Evolutionary conservation across 257 asterid genomes (phyloP).

Genomic region (Orobanche coerulescens): DNA sequence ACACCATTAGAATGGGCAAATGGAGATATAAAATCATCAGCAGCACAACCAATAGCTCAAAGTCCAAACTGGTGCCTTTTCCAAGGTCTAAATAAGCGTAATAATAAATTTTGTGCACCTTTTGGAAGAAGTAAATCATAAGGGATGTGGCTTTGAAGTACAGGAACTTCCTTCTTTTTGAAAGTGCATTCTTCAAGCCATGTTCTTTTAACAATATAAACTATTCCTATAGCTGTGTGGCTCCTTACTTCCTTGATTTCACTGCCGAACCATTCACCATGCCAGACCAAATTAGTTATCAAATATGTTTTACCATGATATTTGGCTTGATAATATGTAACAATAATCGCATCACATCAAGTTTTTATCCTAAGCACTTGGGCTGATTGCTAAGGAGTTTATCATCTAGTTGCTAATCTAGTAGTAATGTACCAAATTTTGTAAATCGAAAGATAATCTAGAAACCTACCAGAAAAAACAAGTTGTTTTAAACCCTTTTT

Average conservation of each 20-base stretch:
- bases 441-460: slow-evolving; percentile 6
- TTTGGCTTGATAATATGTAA: slow-evolving; percentile 16
- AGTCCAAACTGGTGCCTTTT: slow-evolving; percentile 17
- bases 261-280: slow-evolving; percentile 44
- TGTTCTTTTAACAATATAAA: slow-evolving; percentile 54
- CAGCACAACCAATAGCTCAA: slow-evolving; percentile 8
- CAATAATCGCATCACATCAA: neutral
- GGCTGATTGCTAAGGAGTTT: neutral
- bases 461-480: neutral
- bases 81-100: slow-evolving; percentile 2
- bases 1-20: slow-evolving; percentile 2
- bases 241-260: slow-evolving; percentile 75
- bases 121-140: slow-evolving; percentile 79
- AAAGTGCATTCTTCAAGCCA: slow-evolving; percentile 90
- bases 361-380: neutral
- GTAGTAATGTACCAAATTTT: neutral
- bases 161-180: slow-evolving; percentile 71
- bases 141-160: slow-evolving; percentile 71
- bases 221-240: slow-evolving; percentile 74
- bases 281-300: slow-evolving; percentile 17
- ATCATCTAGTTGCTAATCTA: slow-evolving; percentile 1
- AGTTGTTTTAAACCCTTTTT: neutral
- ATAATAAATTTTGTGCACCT: slow-evolving; percentile 40
- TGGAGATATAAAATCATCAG: slow-evolving; percentile 21
- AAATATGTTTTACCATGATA: neutral